Evolutionary conservation across 345 rosid genomes (phyloP).

Genomic region (Aquilaria malaccensis): DNA sequence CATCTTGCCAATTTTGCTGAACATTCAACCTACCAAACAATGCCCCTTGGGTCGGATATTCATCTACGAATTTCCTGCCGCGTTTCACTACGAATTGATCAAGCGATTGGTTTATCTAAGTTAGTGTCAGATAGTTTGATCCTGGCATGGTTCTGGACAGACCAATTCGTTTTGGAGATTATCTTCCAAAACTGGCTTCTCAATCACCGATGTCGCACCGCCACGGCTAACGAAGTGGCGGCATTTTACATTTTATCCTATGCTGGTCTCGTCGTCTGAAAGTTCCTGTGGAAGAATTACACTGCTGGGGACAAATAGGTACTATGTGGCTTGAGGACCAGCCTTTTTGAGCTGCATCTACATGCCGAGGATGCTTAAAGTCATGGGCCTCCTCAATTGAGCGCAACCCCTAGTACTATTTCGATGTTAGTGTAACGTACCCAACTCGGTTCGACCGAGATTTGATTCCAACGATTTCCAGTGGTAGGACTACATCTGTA

Average conservation of each 20-base stretch:
- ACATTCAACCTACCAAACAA: conserved; percentile 13
- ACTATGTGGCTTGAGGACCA: conserved; percentile 75
- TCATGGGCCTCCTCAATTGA: conserved; percentile 87
- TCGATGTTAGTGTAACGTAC: conserved; percentile 88
- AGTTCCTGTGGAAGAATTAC: conserved; percentile 54
- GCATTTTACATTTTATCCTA: conserved; percentile 88
- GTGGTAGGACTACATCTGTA: conserved; percentile 77
- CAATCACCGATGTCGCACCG: conserved; percentile 67
- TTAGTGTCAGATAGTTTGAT: conserved; percentile 49
- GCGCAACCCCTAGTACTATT: conserved; percentile 97
- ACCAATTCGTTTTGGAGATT: conserved; percentile 79
- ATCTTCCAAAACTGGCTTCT: conserved; percentile 72
- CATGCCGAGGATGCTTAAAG: conserved; percentile 74
- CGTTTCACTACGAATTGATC: conserved; percentile 56
- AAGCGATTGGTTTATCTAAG: conserved; percentile 40
- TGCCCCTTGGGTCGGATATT: conserved; percentile 58
- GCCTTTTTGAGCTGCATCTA: conserved; percentile 64
- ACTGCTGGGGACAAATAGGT: conserved; percentile 51
- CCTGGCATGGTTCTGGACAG: conserved; percentile 94
- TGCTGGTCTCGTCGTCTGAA: conserved; percentile 90
- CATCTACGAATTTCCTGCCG: conserved; percentile 75
- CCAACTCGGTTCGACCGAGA: conserved; percentile 96
- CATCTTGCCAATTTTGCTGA: neutral
- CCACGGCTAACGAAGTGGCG: conserved; percentile 56
- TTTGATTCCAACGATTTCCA: conserved; percentile 48